phyloP scores from a whole-genome alignment of 225 moss, liverwort and hornwort species.

The Marchantia polymorpha region DNA sequence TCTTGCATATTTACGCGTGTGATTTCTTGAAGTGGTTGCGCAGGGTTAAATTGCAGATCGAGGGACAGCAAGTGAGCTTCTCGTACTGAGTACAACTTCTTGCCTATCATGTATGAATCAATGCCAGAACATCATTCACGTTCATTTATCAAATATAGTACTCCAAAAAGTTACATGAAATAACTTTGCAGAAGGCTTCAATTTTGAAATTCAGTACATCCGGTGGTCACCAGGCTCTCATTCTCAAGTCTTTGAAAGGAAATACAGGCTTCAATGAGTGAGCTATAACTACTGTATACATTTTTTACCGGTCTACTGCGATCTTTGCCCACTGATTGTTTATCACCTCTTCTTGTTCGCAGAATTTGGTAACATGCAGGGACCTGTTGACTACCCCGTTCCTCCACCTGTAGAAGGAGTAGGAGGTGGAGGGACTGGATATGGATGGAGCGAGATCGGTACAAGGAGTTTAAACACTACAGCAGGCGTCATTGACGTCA shows the following conservation, averaged over 20 bases:
- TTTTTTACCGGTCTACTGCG: neutral
- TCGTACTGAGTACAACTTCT: too few relatives aligned
- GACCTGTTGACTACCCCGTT: slow-evolving; percentile 55
- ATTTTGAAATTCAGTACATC: neutral
- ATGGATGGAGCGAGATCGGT: slow-evolving; percentile 62
- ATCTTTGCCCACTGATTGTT: neutral
- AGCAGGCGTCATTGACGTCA: slow-evolving; percentile 42
- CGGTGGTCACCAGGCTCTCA: too few relatives aligned
- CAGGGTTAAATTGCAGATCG: too few relatives aligned
- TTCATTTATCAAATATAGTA: neutral
- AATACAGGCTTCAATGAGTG: neutral
- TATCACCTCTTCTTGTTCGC: neutral
- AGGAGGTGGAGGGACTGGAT: slow-evolving; percentile 85
- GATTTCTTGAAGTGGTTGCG: too few relatives aligned
- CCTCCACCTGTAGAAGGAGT: slow-evolving; percentile 83
- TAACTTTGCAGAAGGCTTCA: neutral
- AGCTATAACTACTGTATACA: neutral
- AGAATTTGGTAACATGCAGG: slow-evolving; percentile 50
- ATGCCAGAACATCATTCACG: too few relatives aligned
- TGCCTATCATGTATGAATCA: too few relatives aligned
- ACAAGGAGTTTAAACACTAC: slow-evolving; percentile 26
- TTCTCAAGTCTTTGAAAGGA: too few relatives aligned
- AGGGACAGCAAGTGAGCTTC: too few relatives aligned
- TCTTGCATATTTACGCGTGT: too few relatives aligned
- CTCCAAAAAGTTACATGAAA: neutral